phyloP scores from a whole-genome alignment of 2,329 filamentous ascomycete genomes.

The Lithohypha guttulata region DNA sequence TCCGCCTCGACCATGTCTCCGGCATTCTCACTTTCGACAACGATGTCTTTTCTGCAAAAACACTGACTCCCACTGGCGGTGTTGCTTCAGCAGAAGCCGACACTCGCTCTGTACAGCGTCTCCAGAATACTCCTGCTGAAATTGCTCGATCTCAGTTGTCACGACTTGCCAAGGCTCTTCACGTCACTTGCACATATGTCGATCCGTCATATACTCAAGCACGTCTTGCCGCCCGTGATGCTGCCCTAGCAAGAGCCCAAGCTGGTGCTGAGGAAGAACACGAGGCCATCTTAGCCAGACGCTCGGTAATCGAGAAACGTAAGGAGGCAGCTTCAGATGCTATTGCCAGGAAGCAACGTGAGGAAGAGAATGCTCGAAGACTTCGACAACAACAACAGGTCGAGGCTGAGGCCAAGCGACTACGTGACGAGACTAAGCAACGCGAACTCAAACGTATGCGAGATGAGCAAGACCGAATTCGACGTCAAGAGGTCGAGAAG shows the following conservation, averaged over 20 bases:
- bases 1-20: constrained; percentile 90
- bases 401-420: constrained; percentile 77
- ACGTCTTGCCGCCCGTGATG: constrained; percentile 66
- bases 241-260: constrained; percentile 69
- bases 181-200: constrained; percentile 90
- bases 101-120: constrained; percentile 73
- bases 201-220: constrained; percentile 80
- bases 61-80: constrained; percentile 70
- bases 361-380: constrained; percentile 80
- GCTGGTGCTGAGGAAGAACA: constrained; percentile 90
- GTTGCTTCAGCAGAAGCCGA: constrained; percentile 83
- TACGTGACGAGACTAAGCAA: constrained; percentile 85
- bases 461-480: constrained; percentile 79
- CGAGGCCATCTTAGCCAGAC: constrained; percentile 69
- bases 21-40: constrained; percentile 95
- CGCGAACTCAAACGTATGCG: constrained; percentile 77
- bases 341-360: constrained; percentile 78
- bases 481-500: constrained; percentile 87
- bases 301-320: constrained; percentile 88
- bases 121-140: constrained; percentile 95
- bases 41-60: constrained; percentile 95
- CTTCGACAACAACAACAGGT: constrained; percentile 77
- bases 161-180: constrained; percentile 80
- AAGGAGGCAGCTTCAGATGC: constrained; percentile 91
- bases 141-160: constrained; percentile 93